phyloP scores from a whole-genome alignment of 1,139 yeast genomes.

The Candida neerlandica region DNA sequence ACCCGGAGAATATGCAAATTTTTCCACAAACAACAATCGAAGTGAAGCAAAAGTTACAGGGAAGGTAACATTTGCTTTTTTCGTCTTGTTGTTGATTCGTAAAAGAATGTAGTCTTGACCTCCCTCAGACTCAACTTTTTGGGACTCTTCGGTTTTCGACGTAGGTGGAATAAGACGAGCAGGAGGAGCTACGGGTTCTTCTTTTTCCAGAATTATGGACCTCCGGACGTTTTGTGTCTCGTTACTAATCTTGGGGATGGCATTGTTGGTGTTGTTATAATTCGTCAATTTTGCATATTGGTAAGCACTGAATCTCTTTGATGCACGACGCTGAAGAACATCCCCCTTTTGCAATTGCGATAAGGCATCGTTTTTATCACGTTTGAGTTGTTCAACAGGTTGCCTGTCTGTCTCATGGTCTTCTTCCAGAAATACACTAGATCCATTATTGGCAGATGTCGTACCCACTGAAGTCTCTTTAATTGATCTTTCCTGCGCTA shows the following conservation, averaged over 20 bases:
- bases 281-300: slow-evolving; percentile 82
- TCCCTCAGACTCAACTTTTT: neutral
- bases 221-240: slow-evolving; percentile 10
- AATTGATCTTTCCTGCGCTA: slow-evolving; percentile 27
- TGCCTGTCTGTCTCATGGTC: neutral
- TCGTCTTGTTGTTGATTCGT: slow-evolving; percentile 20
- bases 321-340: slow-evolving; percentile 85
- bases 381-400: neutral
- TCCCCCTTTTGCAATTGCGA: slow-evolving; percentile 79
- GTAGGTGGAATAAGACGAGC: neutral
- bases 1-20: slow-evolving; percentile 82
- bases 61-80: slow-evolving; percentile 34
- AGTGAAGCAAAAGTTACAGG: slow-evolving; percentile 66
- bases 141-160: neutral
- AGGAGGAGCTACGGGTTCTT: neutral
- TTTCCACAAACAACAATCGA: slow-evolving; percentile 78
- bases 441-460: neutral
- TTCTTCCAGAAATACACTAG: neutral
- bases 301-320: slow-evolving; percentile 88
- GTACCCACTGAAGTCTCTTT: neutral
- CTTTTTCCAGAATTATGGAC: slow-evolving; percentile 3
- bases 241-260: slow-evolving; percentile 19
- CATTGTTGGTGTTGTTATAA: slow-evolving; percentile 32
- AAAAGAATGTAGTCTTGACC: slow-evolving; percentile 36
- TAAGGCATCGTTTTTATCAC: slow-evolving; percentile 52